phyloP scores from a whole-genome alignment of 441 rosid species.

The Metrosideros polymorpha region DNA sequence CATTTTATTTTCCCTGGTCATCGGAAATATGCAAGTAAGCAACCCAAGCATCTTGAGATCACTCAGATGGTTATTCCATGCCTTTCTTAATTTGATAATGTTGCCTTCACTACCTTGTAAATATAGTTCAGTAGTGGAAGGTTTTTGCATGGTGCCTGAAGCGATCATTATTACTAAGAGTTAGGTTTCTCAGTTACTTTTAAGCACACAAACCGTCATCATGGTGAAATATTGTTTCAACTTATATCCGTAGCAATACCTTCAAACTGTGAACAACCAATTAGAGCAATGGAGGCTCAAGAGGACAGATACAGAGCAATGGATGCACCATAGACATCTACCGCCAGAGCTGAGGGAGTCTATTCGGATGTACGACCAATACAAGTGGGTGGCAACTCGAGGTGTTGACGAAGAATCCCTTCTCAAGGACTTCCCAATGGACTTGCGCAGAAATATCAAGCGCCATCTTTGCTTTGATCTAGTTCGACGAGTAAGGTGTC shows the following conservation, averaged over 20 bases:
- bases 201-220: not conserved
- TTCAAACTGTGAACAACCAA: conserved; percentile 66
- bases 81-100: not conserved
- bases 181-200: not conserved
- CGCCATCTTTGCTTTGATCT: conserved; percentile 84
- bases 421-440: conserved; percentile 67
- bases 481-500: conserved; percentile 63
- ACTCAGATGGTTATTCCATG: not conserved
- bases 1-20: conserved; percentile 70
- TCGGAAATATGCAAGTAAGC: conserved; percentile 84
- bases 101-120: not conserved
- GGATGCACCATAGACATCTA: conserved; percentile 91
- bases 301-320: conserved; percentile 82
- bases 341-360: conserved; percentile 60
- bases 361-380: conserved; percentile 66
- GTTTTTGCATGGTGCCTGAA: not conserved
- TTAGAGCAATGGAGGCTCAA: conserved; percentile 83
- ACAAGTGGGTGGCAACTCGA: conserved; percentile 78
- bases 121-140: not conserved
- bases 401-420: conserved; percentile 83
- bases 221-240: not conserved
- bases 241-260: conserved; percentile 42
- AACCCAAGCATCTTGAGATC: not conserved
- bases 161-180: not conserved
- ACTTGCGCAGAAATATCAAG: conserved; percentile 75